Base-by-base conservation (phyloP, 2,329 filamentous ascomycete genomes). In the Fonsecaea monophora region DNA sequence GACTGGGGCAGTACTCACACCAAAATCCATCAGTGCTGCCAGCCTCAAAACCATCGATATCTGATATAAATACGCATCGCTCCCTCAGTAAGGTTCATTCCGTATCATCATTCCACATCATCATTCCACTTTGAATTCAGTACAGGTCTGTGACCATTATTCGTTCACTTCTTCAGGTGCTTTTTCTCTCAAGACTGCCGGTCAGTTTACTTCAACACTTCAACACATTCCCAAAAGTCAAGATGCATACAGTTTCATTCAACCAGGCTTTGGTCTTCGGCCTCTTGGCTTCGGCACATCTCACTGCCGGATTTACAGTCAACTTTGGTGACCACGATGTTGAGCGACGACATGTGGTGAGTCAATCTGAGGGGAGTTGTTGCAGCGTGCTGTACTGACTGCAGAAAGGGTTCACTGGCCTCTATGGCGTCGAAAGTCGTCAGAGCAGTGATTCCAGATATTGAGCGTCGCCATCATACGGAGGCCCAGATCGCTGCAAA, bases 381-480 rank as follows among this genome's bases (percentile, higher is more conserved):
- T n/a, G 15, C 3, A 21, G 12, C 3, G 30, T 7, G 12, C 40
- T 3, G 9, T 4, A 53, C 38, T 57, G 34, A 62, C 50, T 10
- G 15, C 40, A 18, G 18, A 18, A 10, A 60, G 65, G 60, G 65
- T 12, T 64, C 65, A 13, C 34, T 64, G 8, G 60, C 54, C 5
- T 63, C 60, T 30, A 55, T 63, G 34, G 65, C 65, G 13, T 59
- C 60, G 13, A 63, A 55, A 45, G 35, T 50, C 25, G 65, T 40
- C 53, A 63, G 65, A 37, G 53, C 60, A 12, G 45, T 64, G 8
- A 15, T 67, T 21, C 34, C 57, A 7, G 63, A 54, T 53, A 45
- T 61, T 10, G 63, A 65, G 35, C 63, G 56, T 21, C 42, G 56
- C 18, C 63, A 60, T 21, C 63, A 65, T 34, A 56, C 58, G 21